phyloP scores from a whole-genome alignment of 2,329 filamentous ascomycete genomes.

The Xylariaceae sp. region DNA sequence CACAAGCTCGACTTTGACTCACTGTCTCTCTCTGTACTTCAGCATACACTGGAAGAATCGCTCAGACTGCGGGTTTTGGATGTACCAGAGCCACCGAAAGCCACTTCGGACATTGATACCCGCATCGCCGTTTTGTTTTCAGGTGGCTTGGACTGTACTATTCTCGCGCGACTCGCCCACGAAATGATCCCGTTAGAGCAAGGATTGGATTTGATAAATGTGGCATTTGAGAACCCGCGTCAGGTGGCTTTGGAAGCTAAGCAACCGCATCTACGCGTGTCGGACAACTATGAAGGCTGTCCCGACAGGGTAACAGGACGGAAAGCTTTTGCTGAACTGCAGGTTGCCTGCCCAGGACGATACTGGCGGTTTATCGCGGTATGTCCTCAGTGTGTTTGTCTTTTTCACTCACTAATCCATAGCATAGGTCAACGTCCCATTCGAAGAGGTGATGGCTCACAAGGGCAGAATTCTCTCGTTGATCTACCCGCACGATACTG shows the following conservation, averaged over 20 bases:
- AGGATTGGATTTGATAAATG: constrained; percentile 83
- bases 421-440: constrained; percentile 75
- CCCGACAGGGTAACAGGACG: constrained; percentile 88
- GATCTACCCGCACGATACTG: constrained; percentile 91
- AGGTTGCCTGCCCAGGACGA: constrained; percentile 62
- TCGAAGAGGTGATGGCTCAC: constrained; percentile 66
- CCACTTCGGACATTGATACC: constrained; percentile 35
- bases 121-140: constrained; percentile 83
- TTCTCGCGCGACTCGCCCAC: constrained; percentile 76
- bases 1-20: constrained; percentile 38
- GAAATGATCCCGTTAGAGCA: constrained; percentile 67
- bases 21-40: constrained; percentile 50
- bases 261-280: constrained; percentile 20
- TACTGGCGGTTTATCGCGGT: constrained; percentile 79
- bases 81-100: constrained; percentile 56
- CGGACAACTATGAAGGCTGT: constrained; percentile 69
- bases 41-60: constrained; percentile 54
- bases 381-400: constrained; percentile 23
- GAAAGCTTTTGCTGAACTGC: constrained; percentile 72
- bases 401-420: not conserved
- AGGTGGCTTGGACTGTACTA: constrained; percentile 87
- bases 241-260: constrained; percentile 54
- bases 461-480: constrained; percentile 66
- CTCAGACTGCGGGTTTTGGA: constrained; percentile 60
- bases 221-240: constrained; percentile 92